Percentiles rank a stretch among this genome's conserved stretches.
These are phyloP conservation scores for Auriscalpium microsporum DNA, from an alignment of 768 basidiomycete genomes.

Conservation along the genomic window DNA sequence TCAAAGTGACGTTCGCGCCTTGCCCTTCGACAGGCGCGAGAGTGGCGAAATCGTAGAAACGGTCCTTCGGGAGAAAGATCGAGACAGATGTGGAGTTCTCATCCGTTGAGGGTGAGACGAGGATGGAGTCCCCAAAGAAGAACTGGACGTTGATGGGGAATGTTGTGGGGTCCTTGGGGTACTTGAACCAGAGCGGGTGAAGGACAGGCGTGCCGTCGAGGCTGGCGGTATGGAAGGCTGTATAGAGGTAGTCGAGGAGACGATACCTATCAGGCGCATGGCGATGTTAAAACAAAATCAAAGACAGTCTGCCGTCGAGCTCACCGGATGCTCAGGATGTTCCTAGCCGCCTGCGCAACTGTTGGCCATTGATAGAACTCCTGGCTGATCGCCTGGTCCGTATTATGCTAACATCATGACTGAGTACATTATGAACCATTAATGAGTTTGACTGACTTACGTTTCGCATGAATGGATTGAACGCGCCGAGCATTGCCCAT, in stretches of 20 bases:
- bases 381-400: slow-evolving; percentile 43
- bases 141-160: slow-evolving; percentile 59
- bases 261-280: slow-evolving; percentile 39
- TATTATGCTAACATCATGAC: slow-evolving; percentile 39
- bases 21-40: slow-evolving; percentile 38
- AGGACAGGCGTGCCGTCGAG: slow-evolving; percentile 56
- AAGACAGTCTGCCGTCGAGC: slow-evolving; percentile 1
- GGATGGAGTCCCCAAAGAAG: slow-evolving; percentile 58
- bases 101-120: slow-evolving; percentile 60
- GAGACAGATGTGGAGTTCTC: slow-evolving; percentile 49
- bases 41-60: slow-evolving; percentile 56
- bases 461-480: slow-evolving; percentile 76
- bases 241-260: slow-evolving; percentile 64
- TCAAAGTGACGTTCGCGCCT: slow-evolving; percentile 36
- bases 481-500: slow-evolving; percentile 72
- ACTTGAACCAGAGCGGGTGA: slow-evolving; percentile 57
- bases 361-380: slow-evolving; percentile 62
- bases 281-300: neutral
- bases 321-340: slow-evolving; percentile 52
- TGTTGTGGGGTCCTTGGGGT: slow-evolving; percentile 52
- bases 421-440: neutral
- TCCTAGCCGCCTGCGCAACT: slow-evolving; percentile 49
- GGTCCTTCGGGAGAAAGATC: slow-evolving; percentile 55
- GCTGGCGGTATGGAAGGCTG: slow-evolving; percentile 52
- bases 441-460: slow-evolving; percentile 27